Base-by-base conservation (phyloP, 495 filamentous ascomycete genomes). In the Venustampulla echinocandica region DNA sequence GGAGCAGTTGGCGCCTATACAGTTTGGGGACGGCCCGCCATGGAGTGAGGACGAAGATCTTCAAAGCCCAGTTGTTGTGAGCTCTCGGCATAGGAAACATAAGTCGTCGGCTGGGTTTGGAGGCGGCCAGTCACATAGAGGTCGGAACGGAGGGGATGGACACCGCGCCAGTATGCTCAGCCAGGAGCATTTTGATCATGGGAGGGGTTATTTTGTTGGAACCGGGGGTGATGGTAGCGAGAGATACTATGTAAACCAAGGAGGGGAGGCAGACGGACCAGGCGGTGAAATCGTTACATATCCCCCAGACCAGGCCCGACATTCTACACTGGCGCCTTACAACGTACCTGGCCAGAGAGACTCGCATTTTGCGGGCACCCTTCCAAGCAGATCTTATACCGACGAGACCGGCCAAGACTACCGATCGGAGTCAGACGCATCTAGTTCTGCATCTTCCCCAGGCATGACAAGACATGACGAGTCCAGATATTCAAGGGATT, bases 1-100 rank as follows among this genome's bases (percentile, higher is more conserved):
- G 57, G 82, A 72, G 33, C 81, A 90, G 55, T 67, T 94, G 21
- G 84, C 92, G 10, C 79, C 85, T 13, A 90, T 93, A 60, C 81
- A 87, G 13, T 93, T 95, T 60, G 81, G 74, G 10, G 90, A 94
- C 63, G 92, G 90, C 2, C 90, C 90, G 4, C 90, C 90, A n/a
- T 97, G 86, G 71, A 93, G 85, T 63, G 90, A 97, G 64, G 90
- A 97, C 63, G 90, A 95, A 57, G 90, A 97, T 64, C 66, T 97
- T 37, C 87, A 94, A 57, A 93, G 87, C 57, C 90, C 90, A 5
- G 85, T 95, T 2, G 77, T 85, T 39, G 73, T 84, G 11, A 82
- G 77, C 46, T 77, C 81, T 7, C 74, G 85, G 19, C 87, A 93
- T 61, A 83, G 80, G 59, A 92, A 90, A 63, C 80, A 86, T 63